A percentile compares a stretch with the other conserved stretches of the same genome.
Evolutionary conservation across 768 basidiomycete genomes (phyloP).

Genomic region (Ramaria sp.): DNA sequence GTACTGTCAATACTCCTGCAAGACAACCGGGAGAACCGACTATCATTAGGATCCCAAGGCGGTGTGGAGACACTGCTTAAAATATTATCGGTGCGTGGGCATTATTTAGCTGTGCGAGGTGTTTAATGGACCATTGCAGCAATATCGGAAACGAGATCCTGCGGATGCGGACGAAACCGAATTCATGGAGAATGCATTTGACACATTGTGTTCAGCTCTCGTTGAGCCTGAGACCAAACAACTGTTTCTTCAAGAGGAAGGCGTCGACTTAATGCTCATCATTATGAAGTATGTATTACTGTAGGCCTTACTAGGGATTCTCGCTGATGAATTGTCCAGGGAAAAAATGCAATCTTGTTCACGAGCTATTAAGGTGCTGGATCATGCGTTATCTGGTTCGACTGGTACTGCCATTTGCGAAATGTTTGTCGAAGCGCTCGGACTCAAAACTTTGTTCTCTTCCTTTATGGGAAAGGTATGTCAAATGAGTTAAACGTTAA

Average conservation of each 20-base stretch:
- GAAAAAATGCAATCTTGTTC: constrained; percentile 75
- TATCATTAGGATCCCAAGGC: constrained; percentile 57
- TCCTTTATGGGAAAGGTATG: constrained; percentile 88
- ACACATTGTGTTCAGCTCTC: constrained; percentile 77
- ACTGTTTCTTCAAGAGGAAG: constrained; percentile 81
- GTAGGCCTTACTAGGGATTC: no score
- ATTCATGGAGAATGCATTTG: constrained; percentile 97
- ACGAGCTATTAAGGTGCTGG: constrained; percentile 81
- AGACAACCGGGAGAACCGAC: constrained; percentile 54
- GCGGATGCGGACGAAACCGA: constrained; percentile 83
- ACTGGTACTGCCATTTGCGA: constrained; percentile 63
- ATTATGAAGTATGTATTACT: constrained; percentile 75
- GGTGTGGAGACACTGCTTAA: constrained; percentile 73
- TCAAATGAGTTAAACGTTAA: not conserved
- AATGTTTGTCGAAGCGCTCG: constrained; percentile 78
- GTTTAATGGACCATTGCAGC: constrained; percentile 32
- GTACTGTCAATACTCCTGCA: constrained; percentile 86
- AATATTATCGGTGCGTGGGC: constrained; percentile 61
- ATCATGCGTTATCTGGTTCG: constrained; percentile 79
- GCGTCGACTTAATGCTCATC: constrained; percentile 93
- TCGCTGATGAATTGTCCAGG: constrained; percentile 29
- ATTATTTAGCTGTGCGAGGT: constrained; percentile 8
- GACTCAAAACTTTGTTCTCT: constrained; percentile 83
- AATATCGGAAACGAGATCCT: constrained; percentile 82
- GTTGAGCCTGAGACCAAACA: constrained; percentile 70